Evolutionary conservation across 2,329 filamentous ascomycete genomes (phyloP).

Genomic region (Teratosphaeria pseudoeucalypti): DNA sequence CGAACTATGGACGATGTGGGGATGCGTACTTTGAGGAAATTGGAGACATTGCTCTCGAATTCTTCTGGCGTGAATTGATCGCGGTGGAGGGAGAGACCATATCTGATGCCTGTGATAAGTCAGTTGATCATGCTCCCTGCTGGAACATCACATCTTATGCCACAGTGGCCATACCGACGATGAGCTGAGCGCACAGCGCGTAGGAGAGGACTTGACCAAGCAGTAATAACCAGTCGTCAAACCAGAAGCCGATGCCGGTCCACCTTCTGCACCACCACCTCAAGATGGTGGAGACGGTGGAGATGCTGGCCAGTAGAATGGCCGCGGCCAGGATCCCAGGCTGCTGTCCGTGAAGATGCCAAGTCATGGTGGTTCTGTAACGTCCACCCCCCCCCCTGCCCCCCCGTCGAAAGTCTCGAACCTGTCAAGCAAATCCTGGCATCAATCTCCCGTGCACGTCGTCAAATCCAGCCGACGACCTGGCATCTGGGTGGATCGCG

Average conservation of each 20-base stretch:
- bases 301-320: not conserved
- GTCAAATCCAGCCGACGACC: not conserved
- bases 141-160: not conserved
- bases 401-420: not conserved
- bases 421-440: not conserved
- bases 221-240: not conserved
- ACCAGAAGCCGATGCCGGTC: not conserved
- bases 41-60: not conserved
- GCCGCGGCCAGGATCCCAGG: not conserved
- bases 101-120: not conserved
- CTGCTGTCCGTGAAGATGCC: not conserved
- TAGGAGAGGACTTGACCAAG: not conserved
- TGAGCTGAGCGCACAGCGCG: not conserved
- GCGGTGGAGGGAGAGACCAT: not conserved
- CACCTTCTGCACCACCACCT: not conserved
- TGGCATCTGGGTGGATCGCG: not conserved
- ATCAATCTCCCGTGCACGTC: not conserved
- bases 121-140: not conserved
- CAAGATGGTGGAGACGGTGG: not conserved
- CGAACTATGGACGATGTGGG: not conserved
- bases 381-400: not conserved
- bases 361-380: not conserved
- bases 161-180: not conserved
- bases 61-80: not conserved
- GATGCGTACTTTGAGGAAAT: not conserved